Conservation (phyloP, 2,329 filamentous ascomycete genomes). For the Dissoconium aciculare region DNA sequence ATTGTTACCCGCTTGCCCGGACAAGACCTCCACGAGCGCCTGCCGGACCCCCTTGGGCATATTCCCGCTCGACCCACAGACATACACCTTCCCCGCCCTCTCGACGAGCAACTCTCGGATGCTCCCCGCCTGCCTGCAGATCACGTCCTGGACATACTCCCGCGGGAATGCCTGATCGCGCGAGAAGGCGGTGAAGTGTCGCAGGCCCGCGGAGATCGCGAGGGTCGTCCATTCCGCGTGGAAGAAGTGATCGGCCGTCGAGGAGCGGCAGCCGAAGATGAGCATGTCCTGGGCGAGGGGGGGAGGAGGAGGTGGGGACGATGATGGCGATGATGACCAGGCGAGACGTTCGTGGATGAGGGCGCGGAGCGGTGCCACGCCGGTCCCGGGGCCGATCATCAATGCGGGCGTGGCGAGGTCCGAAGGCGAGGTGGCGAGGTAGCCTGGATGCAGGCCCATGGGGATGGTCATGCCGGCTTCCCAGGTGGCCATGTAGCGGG, state of each 20-base stretch:
- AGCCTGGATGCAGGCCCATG: constrained; percentile 42
- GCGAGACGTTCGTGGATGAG: constrained; percentile 56
- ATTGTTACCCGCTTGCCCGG: too few relatives aligned
- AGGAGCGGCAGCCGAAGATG: constrained; percentile 74
- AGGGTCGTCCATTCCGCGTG: constrained; percentile 53
- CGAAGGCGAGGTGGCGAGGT: constrained; percentile 34
- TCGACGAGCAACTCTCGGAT: constrained; percentile 40
- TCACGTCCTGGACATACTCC: constrained; percentile 52
- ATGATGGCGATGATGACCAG: constrained; percentile 24
- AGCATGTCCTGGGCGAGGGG: constrained; percentile 36
- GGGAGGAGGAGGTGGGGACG: constrained; percentile 3
- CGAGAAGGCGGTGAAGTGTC: constrained; percentile 53
- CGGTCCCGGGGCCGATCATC: constrained; percentile 72
- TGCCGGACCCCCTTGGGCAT: constrained; percentile 58
- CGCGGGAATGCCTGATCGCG: constrained; percentile 47
- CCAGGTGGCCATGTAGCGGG: constrained; percentile 63
- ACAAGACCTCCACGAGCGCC: constrained; percentile 48
- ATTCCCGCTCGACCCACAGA: constrained; percentile 49
- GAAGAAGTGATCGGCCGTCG: constrained; percentile 66
- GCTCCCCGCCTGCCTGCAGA: constrained; percentile 36
- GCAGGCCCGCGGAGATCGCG: constrained; percentile 29
- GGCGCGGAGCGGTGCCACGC: constrained; percentile 68
- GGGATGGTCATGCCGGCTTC: constrained; percentile 41
- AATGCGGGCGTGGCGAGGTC: constrained; percentile 47
- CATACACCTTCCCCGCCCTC: constrained; percentile 38